These are phyloP conservation scores for Penicillium sumatraense DNA, from an alignment of 2,329 filamentous ascomycete genomes.

Conservation along the genomic window DNA sequence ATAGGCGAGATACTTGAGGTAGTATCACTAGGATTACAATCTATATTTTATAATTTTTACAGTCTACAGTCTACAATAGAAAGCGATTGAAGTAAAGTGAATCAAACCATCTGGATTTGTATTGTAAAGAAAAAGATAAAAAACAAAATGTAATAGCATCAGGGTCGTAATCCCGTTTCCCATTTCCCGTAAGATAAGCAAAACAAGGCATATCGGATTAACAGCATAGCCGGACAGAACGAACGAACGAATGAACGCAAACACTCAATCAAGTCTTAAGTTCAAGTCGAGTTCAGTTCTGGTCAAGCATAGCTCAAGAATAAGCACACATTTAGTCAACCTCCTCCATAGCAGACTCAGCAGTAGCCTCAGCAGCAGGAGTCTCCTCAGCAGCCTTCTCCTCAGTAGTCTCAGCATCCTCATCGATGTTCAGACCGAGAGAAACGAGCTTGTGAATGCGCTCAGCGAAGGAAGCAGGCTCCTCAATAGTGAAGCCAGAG, in stretches of 20 bases:
- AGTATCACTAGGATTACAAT: no score
- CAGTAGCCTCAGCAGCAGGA: conserved; percentile 66
- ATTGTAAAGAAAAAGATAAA: conserved; percentile 16
- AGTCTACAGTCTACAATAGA: not conserved
- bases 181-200: conserved; percentile 34
- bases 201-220: conserved; percentile 12
- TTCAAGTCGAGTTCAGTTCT: no score
- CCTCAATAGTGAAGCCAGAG: conserved; percentile 99
- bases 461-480: conserved; percentile 96
- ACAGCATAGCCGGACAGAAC: no score
- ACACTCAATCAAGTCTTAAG: no score
- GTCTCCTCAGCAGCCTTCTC: conserved; percentile 60
- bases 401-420: conserved; percentile 76
- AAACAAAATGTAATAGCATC: conserved; percentile 25
- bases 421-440: conserved; percentile 95
- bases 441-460: conserved; percentile 99
- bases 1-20: no score
- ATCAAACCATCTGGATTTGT: conserved; percentile 19
- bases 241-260: no score
- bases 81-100: not conserved
- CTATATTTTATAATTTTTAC: no score
- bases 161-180: conserved; percentile 34
- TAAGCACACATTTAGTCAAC: conserved; percentile 92
- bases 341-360: conserved; percentile 99
- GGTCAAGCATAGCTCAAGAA: no score